Percentiles rank a stretch among this genome's conserved stretches.
These are phyloP conservation scores for Pestalotiopsis fici DNA, from an alignment of 2,329 filamentous ascomycete species.

Conservation along the genomic window DNA sequence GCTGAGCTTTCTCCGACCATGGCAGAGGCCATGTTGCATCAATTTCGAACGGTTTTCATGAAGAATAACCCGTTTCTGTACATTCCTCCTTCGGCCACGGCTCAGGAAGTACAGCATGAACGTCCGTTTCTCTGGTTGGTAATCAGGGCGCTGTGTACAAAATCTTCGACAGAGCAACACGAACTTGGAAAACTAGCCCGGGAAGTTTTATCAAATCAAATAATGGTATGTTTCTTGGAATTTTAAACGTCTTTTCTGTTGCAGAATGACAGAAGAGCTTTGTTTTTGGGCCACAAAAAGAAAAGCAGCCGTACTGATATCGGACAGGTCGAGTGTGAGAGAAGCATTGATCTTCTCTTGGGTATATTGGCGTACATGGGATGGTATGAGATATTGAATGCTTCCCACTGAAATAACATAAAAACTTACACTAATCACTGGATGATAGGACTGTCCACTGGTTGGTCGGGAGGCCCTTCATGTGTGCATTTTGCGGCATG, in stretches of 20 bases:
- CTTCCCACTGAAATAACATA: too few relatives aligned
- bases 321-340: constrained; percentile 42
- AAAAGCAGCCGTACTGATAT: too few relatives aligned
- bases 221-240: constrained; percentile 31
- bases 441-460: constrained; percentile 35
- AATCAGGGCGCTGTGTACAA: constrained; percentile 47
- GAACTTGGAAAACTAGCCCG: constrained; percentile 41
- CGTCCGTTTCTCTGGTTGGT: constrained; percentile 50
- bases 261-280: too few relatives aligned
- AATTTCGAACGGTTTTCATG: constrained; percentile 24
- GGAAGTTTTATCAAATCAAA: constrained; percentile 43
- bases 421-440: constrained; percentile 3
- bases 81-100: constrained; percentile 22
- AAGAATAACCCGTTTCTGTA: constrained; percentile 28
- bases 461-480: constrained; percentile 40
- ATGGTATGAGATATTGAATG: constrained; percentile 37
- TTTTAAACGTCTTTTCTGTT: too few relatives aligned
- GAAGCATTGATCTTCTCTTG: constrained; percentile 51
- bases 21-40: constrained; percentile 22
- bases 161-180: constrained; percentile 39
- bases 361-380: constrained; percentile 46
- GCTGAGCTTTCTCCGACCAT: constrained; percentile 13
- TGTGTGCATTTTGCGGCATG: constrained; percentile 44
- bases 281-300: too few relatives aligned
- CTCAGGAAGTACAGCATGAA: constrained; percentile 19